Base-by-base conservation (phyloP, 495 filamentous ascomycete species). In the Aspergillus conjunctus region DNA sequence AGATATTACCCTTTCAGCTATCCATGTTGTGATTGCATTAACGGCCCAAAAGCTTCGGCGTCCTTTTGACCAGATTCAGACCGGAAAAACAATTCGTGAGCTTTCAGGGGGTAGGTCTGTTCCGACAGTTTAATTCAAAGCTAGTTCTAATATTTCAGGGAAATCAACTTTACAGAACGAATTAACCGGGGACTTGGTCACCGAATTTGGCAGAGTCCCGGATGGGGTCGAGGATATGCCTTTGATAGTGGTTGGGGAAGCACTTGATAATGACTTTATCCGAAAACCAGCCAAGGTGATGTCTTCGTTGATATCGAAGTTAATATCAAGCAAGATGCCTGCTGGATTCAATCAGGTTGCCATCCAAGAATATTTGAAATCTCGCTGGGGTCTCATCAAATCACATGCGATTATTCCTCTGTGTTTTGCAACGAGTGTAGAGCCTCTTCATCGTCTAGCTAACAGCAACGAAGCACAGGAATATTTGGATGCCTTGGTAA, bases 321-420 rank as follows among this genome's bases (percentile, higher is more conserved):
- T 97, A 68, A 91, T 99, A 43, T 98, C 95, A 5, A 95, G 93
- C 7, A 98, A 98, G 75, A 97, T 99, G 95, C 95, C 94, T 31
- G 95, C 92, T 65, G 94, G 94, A 48, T 99, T 98, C 83, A 97
- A 97, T 70, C 97, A 97, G 70, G 93, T 90, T 66, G 80, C 87
- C 4, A 90, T 93, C 7, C 83, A 92, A 51, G 97, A 98, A 75
- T 93, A 98, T 68, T 74, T 99, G 14, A 88, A 93, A 73, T 91
- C 90, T 3, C 82, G 91, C 68, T 99, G 92, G 92, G 94, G 94
- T 37, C 78, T 99, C 54, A 67, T 92, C 94, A 73, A 93, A 96
- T 71, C 91, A 88, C 66, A 91, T 88, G 22, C 82, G 14, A 59
- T 33, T 2, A 54, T 68, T 30, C 54, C 48, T 0, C 17, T 99